These are phyloP conservation scores for Aspergillus sojae DNA, from an alignment of 2,329 filamentous ascomycete genomes.

Conservation along the genomic window DNA sequence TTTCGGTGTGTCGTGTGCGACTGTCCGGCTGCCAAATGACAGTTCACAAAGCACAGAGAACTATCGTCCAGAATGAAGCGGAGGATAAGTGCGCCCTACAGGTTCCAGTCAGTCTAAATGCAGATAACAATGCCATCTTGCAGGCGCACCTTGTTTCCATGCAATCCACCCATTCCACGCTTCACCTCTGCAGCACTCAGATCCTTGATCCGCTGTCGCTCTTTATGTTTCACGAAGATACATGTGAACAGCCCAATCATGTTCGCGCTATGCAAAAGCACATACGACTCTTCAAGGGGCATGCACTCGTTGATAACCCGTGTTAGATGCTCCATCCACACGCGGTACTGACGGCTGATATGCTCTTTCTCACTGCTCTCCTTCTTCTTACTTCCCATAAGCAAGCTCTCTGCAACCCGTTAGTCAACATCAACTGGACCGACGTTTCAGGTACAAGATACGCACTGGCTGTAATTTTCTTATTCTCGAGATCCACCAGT, in stretches of 20 bases:
- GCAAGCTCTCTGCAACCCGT: conserved; percentile 67
- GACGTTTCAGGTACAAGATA: conserved; percentile 20
- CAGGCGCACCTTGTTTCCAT: conserved; percentile 78
- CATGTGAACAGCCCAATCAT: conserved; percentile 95
- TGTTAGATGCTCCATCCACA: conserved; percentile 90
- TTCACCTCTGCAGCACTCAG: conserved; percentile 84
- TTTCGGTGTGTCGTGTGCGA: conserved; percentile 87
- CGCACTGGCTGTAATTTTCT: conserved; percentile 89
- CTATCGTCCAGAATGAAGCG: conserved; percentile 94
- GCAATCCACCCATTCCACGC: conserved; percentile 89
- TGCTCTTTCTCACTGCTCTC: conserved; percentile 75
- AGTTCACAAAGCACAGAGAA: conserved; percentile 95
- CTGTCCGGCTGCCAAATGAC: conserved; percentile 93
- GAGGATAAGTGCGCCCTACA: conserved; percentile 76
- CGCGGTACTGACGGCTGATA: conserved; percentile 96
- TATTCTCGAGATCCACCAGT: conserved; percentile 96
- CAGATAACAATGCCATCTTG: neutral
- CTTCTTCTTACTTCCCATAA: conserved; percentile 80
- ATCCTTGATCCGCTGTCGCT: conserved; percentile 75
- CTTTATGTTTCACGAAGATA: conserved; percentile 83
- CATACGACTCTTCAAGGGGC: conserved; percentile 75
- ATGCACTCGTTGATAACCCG: conserved; percentile 81
- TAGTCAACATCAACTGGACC: conserved; percentile 22
- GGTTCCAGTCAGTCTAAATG: neutral
- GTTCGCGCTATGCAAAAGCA: conserved; percentile 83